phyloP scores from a whole-genome alignment of 2,329 filamentous ascomycete species.

The Aquanectria penicillioides region DNA sequence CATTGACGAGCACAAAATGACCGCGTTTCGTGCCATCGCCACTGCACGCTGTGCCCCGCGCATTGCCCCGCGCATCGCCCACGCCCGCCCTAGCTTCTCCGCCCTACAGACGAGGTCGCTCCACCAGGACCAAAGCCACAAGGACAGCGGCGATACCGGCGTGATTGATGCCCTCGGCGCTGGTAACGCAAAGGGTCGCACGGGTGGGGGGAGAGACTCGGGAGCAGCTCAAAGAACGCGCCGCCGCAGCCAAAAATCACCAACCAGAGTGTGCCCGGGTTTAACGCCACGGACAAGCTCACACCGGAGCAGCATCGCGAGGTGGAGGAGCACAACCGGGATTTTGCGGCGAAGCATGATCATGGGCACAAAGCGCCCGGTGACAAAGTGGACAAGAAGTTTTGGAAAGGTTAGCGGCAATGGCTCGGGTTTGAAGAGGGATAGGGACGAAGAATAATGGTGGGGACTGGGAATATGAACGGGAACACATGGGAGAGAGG shows the following conservation, averaged over 20 bases:
- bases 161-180: slow-evolving; percentile 43
- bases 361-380: slow-evolving; percentile 50
- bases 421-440: slow-evolving; percentile 10
- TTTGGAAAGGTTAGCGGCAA: slow-evolving; percentile 52
- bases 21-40: slow-evolving; percentile 7
- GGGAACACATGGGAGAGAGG: no score
- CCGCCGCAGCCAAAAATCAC: slow-evolving; percentile 62
- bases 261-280: slow-evolving; percentile 56
- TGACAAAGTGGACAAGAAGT: slow-evolving; percentile 66
- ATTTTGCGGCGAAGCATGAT: slow-evolving; percentile 66
- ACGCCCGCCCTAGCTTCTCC: slow-evolving; percentile 15
- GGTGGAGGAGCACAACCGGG: slow-evolving; percentile 67
- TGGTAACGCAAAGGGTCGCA: slow-evolving; percentile 46
- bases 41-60: slow-evolving; percentile 14
- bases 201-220: slow-evolving; percentile 52
- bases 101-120: slow-evolving; percentile 2
- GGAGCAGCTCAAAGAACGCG: slow-evolving; percentile 44
- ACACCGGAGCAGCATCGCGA: slow-evolving; percentile 64
- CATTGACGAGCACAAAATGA: slow-evolving; percentile 9
- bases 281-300: slow-evolving; percentile 44
- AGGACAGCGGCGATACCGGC: slow-evolving; percentile 17
- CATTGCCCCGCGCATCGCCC: slow-evolving; percentile 21
- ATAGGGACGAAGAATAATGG: neutral
- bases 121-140: slow-evolving; percentile 2
- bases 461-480: neutral